A percentile compares a stretch with the other conserved stretches of the same genome.
Conservation (phyloP, 306 rosid species). For the Cucurbita argyrosperma region DNA sequence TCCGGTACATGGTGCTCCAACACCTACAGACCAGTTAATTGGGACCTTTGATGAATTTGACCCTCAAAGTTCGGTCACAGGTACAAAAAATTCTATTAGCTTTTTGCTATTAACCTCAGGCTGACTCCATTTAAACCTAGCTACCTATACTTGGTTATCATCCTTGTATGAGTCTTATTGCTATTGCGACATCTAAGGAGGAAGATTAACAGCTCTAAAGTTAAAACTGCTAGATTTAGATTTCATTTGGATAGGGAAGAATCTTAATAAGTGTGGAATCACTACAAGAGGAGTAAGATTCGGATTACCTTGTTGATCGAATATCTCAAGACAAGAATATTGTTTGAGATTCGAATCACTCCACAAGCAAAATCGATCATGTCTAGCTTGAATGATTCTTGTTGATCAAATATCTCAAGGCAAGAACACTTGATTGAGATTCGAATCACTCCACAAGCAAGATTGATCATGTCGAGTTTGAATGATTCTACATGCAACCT, state of each 20-base stretch:
- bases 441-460: no score
- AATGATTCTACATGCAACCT: no score
- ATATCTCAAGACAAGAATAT: no score
- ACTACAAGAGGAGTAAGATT: no score
- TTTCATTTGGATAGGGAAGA: background rate
- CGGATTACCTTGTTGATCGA: no score
- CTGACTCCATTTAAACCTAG: background rate
- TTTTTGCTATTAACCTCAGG: background rate
- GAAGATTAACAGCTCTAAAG: background rate
- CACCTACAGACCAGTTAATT: constrained; percentile 26
- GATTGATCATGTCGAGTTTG: no score
- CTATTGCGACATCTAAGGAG: background rate
- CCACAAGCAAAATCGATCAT: no score
- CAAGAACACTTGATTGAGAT: no score
- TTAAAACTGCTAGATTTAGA: background rate
- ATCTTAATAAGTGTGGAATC: background rate
- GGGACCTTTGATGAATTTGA: constrained; percentile 76
- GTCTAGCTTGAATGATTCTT: no score
- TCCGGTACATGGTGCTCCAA: constrained; percentile 21
- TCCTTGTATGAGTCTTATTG: background rate
- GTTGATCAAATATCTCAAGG: no score
- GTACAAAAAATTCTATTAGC: constrained; percentile 10
- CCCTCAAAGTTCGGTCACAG: constrained; percentile 61
- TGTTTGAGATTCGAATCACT: no score
- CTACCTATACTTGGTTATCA: background rate